Evolutionary conservation across 2,329 filamentous ascomycete species (phyloP).

Genomic region (Alternaria sp.): DNA sequence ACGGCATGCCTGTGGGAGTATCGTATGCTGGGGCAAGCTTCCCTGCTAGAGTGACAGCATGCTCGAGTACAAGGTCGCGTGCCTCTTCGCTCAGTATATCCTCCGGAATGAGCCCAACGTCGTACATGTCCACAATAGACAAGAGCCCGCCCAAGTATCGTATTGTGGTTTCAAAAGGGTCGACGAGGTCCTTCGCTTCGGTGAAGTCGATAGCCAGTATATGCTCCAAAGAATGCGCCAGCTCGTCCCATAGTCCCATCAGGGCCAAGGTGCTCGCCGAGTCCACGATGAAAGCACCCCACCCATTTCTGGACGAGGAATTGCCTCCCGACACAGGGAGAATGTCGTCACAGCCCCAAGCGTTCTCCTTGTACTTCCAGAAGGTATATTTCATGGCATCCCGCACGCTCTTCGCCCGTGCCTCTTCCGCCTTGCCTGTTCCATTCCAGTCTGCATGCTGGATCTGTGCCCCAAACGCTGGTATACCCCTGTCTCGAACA

Average conservation of each 20-base stretch:
- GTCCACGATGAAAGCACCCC: conserved; percentile 56
- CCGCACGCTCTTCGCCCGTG: conserved; percentile 45
- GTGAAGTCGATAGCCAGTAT: conserved; percentile 52
- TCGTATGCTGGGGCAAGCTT: conserved; percentile 52
- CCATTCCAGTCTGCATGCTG: conserved; percentile 48
- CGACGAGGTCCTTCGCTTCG: conserved; percentile 46
- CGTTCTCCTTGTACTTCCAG: conserved; percentile 49
- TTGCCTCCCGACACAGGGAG: conserved; percentile 49
- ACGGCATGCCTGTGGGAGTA: conserved; percentile 54
- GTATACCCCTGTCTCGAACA: conserved; percentile 24
- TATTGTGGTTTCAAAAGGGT: conserved; percentile 55
- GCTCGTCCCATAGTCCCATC: conserved; percentile 55
- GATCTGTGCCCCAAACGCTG: conserved; percentile 38
- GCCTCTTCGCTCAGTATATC: conserved; percentile 41
- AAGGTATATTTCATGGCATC: conserved; percentile 54
- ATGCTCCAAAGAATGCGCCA: conserved; percentile 49
- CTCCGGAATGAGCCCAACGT: conserved; percentile 51
- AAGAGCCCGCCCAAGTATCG: conserved; percentile 52
- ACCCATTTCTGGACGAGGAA: conserved; percentile 50
- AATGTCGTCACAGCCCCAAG: conserved; percentile 54
- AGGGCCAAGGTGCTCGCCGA: conserved; percentile 51
- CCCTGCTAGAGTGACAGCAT: conserved; percentile 49
- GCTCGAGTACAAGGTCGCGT: conserved; percentile 45
- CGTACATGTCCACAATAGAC: conserved; percentile 52
- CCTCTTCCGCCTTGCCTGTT: conserved; percentile 45